These are phyloP conservation scores for Psilocybe subaeruginosa DNA, from an alignment of 768 basidiomycete species.

Conservation along the genomic window DNA sequence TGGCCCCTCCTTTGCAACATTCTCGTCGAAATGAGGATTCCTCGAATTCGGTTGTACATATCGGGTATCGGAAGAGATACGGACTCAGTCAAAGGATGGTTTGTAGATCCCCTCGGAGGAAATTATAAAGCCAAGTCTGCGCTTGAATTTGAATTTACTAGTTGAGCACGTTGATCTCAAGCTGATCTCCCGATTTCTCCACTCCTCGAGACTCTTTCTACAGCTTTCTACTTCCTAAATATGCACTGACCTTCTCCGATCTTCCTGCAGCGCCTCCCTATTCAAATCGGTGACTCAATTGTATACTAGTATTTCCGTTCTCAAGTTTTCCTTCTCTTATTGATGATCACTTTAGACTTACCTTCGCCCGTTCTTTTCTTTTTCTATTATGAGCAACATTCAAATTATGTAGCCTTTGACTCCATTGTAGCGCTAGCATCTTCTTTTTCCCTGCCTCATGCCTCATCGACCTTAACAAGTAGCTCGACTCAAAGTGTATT, in stretches of 20 bases:
- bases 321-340: neutral
- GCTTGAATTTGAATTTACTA: conserved; percentile 13
- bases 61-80: conserved; percentile 32
- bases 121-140: conserved; percentile 3
- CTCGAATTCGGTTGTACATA: conserved; percentile 27
- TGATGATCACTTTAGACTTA: neutral
- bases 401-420: no score
- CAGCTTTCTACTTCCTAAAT: neutral
- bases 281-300: no score
- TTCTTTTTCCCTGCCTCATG: no score
- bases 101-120: conserved; percentile 24
- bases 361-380: neutral
- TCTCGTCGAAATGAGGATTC: conserved; percentile 21
- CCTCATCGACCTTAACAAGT: no score
- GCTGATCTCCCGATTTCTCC: neutral
- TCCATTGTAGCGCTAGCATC: no score
- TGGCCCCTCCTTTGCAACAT: conserved; percentile 29
- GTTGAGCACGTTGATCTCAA: neutral
- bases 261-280: no score
- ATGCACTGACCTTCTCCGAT: no score
- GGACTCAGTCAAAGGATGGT: conserved; percentile 28
- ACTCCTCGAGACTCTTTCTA: neutral
- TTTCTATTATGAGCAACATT: neutral
- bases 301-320: no score
- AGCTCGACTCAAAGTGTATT: no score